Evolutionary conservation across 805 yeast genomes (phyloP).

Genomic region (Candida dendrica): DNA sequence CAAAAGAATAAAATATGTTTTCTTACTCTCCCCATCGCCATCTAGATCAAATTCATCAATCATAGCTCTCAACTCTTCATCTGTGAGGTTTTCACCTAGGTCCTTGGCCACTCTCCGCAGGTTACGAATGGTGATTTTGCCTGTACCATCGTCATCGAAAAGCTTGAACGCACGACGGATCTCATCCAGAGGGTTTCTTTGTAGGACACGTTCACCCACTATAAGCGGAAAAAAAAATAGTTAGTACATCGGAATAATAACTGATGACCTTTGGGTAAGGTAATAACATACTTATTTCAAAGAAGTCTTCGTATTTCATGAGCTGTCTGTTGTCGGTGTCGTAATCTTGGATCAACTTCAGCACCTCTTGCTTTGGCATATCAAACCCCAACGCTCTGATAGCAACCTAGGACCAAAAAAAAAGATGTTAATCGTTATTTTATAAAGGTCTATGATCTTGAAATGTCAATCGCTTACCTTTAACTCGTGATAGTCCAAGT

Average conservation of each 20-base stretch:
- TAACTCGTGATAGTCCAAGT: slow-evolving; percentile 84
- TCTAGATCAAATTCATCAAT: slow-evolving; percentile 95
- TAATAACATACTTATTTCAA: slow-evolving; percentile 51
- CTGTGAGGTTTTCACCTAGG: slow-evolving; percentile 84
- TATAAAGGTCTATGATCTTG: no score
- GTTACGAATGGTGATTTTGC: slow-evolving; percentile 75
- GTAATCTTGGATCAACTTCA: slow-evolving; percentile 71
- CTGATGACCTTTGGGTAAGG: no score
- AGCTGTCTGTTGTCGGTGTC: slow-evolving; percentile 68
- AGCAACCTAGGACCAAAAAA: slow-evolving; percentile 45
- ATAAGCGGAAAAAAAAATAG: slow-evolving; percentile 20
- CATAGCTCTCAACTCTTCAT: slow-evolving; percentile 93
- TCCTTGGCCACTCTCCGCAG: slow-evolving; percentile 87
- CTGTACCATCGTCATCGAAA: slow-evolving; percentile 84
- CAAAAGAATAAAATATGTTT: not conserved
- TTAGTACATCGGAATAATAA: not conserved
- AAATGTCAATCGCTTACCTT: slow-evolving; percentile 36
- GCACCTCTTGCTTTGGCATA: slow-evolving; percentile 64
- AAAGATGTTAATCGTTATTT: not conserved
- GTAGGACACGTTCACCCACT: slow-evolving; percentile 76
- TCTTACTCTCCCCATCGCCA: slow-evolving; percentile 76
- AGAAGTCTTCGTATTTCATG: slow-evolving; percentile 78
- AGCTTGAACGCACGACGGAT: slow-evolving; percentile 81
- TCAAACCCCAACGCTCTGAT: slow-evolving; percentile 92
- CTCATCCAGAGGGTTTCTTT: slow-evolving; percentile 90